Evolutionary conservation across 2,329 filamentous ascomycete species (phyloP).

Genomic region (Aspergillus phoenicis): DNA sequence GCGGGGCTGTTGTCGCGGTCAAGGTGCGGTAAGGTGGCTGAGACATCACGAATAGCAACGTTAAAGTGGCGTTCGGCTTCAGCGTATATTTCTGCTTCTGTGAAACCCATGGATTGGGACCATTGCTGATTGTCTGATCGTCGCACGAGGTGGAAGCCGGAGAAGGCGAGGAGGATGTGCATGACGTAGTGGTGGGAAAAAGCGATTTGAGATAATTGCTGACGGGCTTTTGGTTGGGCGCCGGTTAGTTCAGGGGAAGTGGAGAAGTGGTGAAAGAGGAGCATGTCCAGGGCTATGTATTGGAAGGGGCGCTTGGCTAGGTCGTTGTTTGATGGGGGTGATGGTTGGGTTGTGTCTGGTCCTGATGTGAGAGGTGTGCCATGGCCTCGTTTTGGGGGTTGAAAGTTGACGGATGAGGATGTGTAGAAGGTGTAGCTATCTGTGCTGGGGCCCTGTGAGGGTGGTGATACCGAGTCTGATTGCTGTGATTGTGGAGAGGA

Average conservation of each 20-base stretch:
- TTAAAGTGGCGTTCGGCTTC: conserved; percentile 18
- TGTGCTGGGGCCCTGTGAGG: too few relatives aligned
- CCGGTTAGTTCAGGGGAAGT: conserved; percentile 14
- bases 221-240: neutral
- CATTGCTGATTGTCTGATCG: neutral
- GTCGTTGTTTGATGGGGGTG: neutral
- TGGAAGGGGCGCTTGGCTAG: conserved; percentile 14
- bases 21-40: conserved; percentile 4
- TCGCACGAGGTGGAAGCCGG: conserved; percentile 16
- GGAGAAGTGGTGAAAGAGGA: conserved; percentile 19
- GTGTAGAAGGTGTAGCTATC: conserved; percentile 9
- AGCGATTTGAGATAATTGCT: conserved; percentile 11
- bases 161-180: conserved; percentile 17
- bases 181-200: conserved; percentile 18
- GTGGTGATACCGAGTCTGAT: too few relatives aligned
- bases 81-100: neutral
- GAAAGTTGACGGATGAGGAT: conserved; percentile 12
- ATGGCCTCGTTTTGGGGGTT: conserved; percentile 10
- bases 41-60: conserved; percentile 13
- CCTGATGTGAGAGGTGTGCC: neutral
- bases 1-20: conserved; percentile 5
- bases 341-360: neutral
- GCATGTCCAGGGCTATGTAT: conserved; percentile 19
- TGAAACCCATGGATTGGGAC: neutral
- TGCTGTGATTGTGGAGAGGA: too few relatives aligned